These are phyloP conservation scores for Aspergillus wentii DNA, from an alignment of 495 filamentous ascomycete genomes.

Conservation along the genomic window DNA sequence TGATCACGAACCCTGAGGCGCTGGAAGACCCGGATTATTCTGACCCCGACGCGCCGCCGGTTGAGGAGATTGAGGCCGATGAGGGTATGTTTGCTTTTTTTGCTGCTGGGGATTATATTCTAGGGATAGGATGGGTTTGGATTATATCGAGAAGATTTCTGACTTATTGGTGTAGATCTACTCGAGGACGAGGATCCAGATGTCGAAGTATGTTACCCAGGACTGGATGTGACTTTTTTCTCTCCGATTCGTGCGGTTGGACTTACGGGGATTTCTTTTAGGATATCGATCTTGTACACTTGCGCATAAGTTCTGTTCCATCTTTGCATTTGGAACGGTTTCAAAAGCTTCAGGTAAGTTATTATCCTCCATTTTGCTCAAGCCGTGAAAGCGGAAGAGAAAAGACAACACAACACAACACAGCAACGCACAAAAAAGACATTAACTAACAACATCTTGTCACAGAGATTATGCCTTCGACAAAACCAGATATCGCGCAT, in stretches of 20 bases:
- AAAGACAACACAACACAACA: not conserved
- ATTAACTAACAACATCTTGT: no score
- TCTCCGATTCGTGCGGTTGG: not conserved
- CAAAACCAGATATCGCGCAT: constrained; percentile 86
- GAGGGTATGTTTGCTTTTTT: constrained; percentile 53
- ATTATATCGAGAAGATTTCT: not conserved
- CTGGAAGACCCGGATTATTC: constrained; percentile 80
- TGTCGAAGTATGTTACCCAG: constrained; percentile 48
- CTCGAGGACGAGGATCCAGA: constrained; percentile 60
- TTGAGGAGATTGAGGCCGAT: constrained; percentile 74
- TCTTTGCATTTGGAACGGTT: constrained; percentile 80
- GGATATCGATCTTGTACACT: constrained; percentile 89
- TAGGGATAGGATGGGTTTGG: constrained; percentile 4
- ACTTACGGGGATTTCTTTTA: constrained; percentile 26
- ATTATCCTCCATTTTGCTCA: constrained; percentile 8
- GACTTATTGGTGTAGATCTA: constrained; percentile 44
- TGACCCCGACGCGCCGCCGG: constrained; percentile 71
- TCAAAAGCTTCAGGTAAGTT: constrained; percentile 58
- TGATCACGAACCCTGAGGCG: constrained; percentile 68
- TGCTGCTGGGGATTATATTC: not conserved
- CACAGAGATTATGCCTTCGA: constrained; percentile 78
- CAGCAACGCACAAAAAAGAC: no score
- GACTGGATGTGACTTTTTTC: no score
- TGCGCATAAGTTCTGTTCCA: constrained; percentile 73
- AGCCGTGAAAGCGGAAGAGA: not conserved